phyloP scores from a whole-genome alignment of 176 grass and related monocot species.

The Pontederia paniculata region DNA sequence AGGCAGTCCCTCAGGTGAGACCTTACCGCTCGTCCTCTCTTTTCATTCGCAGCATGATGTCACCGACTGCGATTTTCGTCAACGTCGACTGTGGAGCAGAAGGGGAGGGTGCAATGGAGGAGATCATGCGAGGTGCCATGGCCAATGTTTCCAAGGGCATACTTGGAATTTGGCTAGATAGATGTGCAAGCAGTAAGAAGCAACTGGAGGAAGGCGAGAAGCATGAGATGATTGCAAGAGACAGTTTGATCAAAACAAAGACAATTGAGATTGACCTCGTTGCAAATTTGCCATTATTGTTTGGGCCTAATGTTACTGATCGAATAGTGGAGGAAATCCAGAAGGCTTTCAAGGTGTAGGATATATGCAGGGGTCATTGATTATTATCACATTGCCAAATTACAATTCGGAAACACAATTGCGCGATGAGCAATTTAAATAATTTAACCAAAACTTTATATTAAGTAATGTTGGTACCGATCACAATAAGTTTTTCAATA shows the following conservation, averaged over 20 bases:
- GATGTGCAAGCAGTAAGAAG: conserved; percentile 18
- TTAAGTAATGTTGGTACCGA: no score
- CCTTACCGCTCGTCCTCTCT: conserved; percentile 54
- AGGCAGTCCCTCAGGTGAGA: conserved; percentile 33
- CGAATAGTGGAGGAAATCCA: conserved; percentile 44
- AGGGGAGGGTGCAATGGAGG: conserved; percentile 37
- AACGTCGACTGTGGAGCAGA: conserved; percentile 52
- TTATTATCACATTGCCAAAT: no score
- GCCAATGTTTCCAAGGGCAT: conserved; percentile 21
- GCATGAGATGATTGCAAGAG: conserved; percentile 35
- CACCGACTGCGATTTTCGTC: conserved; percentile 45
- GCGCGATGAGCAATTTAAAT: no score
- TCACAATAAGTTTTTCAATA: no score
- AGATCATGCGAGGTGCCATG: conserved; percentile 34
- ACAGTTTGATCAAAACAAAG: conserved; percentile 39
- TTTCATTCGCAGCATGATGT: conserved; percentile 46
- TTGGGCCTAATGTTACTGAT: conserved; percentile 35
- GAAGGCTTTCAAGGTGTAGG: conserved; percentile 46
- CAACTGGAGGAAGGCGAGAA: conserved; percentile 32
- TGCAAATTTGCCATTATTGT: conserved; percentile 52
- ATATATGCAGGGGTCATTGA: no score
- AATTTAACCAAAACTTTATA: no score
- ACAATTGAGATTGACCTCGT: conserved; percentile 63
- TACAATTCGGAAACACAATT: no score
- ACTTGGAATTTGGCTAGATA: conserved; percentile 49